A percentile compares a stretch with the other conserved stretches of the same genome.
Evolutionary conservation across 148 eudicot species (phyloP).

Genomic region (Heliamphora exappendiculata): DNA sequence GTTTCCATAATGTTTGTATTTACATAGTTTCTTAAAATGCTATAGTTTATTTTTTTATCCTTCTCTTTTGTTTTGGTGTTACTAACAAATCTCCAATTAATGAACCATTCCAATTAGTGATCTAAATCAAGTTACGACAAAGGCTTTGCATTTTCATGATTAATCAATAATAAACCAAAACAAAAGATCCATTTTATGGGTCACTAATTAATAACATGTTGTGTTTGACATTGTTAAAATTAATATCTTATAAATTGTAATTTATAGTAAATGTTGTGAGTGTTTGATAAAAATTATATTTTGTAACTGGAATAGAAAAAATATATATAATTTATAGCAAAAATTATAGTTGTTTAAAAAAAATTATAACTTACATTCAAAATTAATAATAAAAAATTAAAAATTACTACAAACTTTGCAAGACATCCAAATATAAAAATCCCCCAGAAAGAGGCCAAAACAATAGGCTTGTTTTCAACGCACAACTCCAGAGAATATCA

Average conservation of each 20-base stretch:
- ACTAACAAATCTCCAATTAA: not conserved
- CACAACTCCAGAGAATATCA: not conserved
- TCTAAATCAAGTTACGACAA: not conserved
- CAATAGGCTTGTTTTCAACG: not conserved
- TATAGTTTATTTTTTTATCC: too few relatives aligned
- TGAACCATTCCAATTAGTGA: not conserved
- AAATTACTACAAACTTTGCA: too few relatives aligned
- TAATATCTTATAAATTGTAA: too few relatives aligned
- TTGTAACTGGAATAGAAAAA: too few relatives aligned
- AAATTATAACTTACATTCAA: too few relatives aligned
- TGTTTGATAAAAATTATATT: too few relatives aligned
- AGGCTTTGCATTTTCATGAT: not conserved
- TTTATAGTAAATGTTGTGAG: too few relatives aligned
- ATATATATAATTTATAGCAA: too few relatives aligned
- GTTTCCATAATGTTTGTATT: not conserved
- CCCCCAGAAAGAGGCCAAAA: not conserved
- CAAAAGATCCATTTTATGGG: not conserved
- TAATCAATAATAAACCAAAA: not conserved
- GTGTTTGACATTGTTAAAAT: too few relatives aligned
- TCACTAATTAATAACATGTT: not conserved
- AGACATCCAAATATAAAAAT: not conserved
- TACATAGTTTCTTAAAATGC: not conserved
- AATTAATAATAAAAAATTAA: too few relatives aligned
- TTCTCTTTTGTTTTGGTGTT: too few relatives aligned
- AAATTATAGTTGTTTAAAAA: too few relatives aligned